These are phyloP conservation scores for Tetrahymena thermophila DNA, from an alignment of 73 alveolate species.

Conservation along the genomic window DNA sequence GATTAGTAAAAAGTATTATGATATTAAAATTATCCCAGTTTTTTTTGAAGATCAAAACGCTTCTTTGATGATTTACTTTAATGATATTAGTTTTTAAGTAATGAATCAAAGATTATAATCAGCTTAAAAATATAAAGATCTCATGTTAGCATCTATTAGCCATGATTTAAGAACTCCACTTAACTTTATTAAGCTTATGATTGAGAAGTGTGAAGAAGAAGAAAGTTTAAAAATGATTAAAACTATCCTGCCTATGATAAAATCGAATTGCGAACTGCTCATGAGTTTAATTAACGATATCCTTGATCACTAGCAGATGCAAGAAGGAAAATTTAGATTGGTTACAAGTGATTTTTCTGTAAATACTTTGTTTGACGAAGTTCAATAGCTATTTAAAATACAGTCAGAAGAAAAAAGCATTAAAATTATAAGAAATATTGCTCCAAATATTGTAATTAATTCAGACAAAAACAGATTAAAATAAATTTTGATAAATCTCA, in stretches of 20 bases:
- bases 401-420: background rate
- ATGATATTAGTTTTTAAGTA: background rate
- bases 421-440: background rate
- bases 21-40: background rate
- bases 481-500: background rate
- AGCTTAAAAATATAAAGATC: background rate
- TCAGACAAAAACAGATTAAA: slow-evolving; percentile 15
- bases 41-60: background rate
- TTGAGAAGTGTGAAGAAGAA: background rate
- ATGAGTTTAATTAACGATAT: background rate
- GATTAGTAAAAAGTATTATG: background rate
- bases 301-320: background rate
- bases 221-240: background rate
- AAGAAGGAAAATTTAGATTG: slow-evolving; percentile 9
- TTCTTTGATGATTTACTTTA: background rate
- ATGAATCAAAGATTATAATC: background rate
- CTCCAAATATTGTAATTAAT: background rate
- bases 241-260: background rate
- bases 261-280: background rate
- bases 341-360: background rate
- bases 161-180: background rate
- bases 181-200: background rate
- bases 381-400: background rate
- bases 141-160: background rate
- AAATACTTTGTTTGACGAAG: background rate